Evolutionary conservation across 148 eudicot genomes (phyloP), one percentile per base, ranked within the genome.

Genomic region (Camellia sinensis): DNA sequence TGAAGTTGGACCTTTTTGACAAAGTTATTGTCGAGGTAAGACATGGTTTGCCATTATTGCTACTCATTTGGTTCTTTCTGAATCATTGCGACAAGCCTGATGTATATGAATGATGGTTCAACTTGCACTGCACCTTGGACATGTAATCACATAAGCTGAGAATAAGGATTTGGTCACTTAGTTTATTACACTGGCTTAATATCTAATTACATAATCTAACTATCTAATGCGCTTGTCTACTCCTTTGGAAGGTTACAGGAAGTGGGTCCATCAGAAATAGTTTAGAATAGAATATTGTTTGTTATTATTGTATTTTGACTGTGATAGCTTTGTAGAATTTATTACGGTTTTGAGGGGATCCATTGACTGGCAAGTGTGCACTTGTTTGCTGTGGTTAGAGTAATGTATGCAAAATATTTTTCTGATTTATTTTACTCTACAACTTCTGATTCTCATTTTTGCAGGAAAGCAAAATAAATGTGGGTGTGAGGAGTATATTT

Each of bases 1-100:
- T 92, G 79, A 92, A 89, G 81, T 79, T 94, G 53, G 88, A 94
- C 48, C 94, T 94, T 79, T 86, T 84, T 69, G 97, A 88, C 84
- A 94, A 92, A 82, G 92, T 94, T 86, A 82, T 92, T 81, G 98
- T 91, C 44, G 93, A 94, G 95, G 98, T 94, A 82, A 74, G 84
- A 48, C 64, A 63, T 43, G 22, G 11, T 40, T 21, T 29, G 8
- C 2, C 41, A 7, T 15, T 29, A 17, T 15, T 69, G 18, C 7
- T 1, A 10, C 7, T 21, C 68, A 29, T 18, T 6, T 54, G 64
- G 40, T 9, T 52, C 67, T 18, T 81, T 80, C 21, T 17, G 69
- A 60, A 18, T 44, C 17, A 7, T n/a, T 63, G 3, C 41, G 4
- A 71, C 18, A 12, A 48, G 67, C 7, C 7, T 48, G 52, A 48